Conservation (phyloP, 1,284 basidiomycete species). For the Thelephora terrestris region DNA sequence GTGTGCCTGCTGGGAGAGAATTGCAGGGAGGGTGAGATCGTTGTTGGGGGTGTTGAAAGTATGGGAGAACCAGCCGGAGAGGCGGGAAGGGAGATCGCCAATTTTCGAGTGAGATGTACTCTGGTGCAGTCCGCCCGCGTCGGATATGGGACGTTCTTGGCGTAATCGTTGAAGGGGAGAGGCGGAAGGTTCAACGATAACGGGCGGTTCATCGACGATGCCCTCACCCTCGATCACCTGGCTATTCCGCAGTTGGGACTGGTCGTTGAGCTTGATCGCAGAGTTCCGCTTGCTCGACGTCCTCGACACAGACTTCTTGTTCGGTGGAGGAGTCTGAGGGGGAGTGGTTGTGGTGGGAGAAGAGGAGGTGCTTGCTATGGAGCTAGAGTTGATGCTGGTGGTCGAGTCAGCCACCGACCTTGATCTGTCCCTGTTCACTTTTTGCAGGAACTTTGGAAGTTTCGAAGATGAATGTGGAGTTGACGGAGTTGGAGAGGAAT, state of each 20-base stretch:
- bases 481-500: slow-evolving; percentile 20
- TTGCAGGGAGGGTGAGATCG: slow-evolving; percentile 54
- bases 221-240: slow-evolving; percentile 1
- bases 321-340: slow-evolving; percentile 2
- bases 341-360: slow-evolving; percentile 18
- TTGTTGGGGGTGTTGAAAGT: slow-evolving; percentile 59
- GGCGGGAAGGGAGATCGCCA: slow-evolving; percentile 47
- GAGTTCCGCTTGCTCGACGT: slow-evolving; percentile 1
- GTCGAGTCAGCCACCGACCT: slow-evolving; percentile 42
- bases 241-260: slow-evolving; percentile 7
- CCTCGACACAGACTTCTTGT: not conserved
- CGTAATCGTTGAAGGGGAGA: slow-evolving; percentile 33
- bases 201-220: slow-evolving; percentile 32
- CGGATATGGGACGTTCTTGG: slow-evolving; percentile 39
- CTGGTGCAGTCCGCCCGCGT: slow-evolving; percentile 30
- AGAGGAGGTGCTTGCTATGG: slow-evolving; percentile 31
- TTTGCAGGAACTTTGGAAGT: slow-evolving; percentile 58
- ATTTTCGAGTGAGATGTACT: slow-evolving; percentile 26
- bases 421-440: slow-evolving; percentile 47
- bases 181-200: slow-evolving; percentile 39
- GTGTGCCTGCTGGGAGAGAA: slow-evolving; percentile 37
- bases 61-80: slow-evolving; percentile 72
- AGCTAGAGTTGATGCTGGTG: slow-evolving; percentile 28
- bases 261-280: slow-evolving; percentile 1
- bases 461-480: slow-evolving; percentile 33